Evolutionary conservation across 129 eudicot genomes (phyloP), one percentile per base, ranked within the genome.

Genomic region (Sambucus nigra): DNA sequence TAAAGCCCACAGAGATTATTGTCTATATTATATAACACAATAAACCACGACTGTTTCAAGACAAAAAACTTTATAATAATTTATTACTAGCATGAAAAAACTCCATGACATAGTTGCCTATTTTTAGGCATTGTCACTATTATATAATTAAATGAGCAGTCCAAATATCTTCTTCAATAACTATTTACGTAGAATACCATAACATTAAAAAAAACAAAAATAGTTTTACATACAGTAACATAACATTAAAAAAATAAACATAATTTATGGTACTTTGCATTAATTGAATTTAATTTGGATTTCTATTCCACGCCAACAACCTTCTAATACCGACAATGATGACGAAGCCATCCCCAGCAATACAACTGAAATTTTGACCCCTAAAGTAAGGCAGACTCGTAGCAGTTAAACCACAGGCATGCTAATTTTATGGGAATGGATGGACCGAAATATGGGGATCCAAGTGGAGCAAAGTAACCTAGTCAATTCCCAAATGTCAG

Each of bases 281-380:
- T 42, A 18, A 42, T 42, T 7, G n/a, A 42, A 42, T 42, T 42
- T 13, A 0, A 20, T n/a, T 15, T 42, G 19, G 14, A 16, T 6
- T 42, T 42, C 48, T 1, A 42, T 42, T n/a, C 48, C 48, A 42
- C 14, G 19, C 60, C 39, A 35, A 13, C 16, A 56, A 38, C 39
- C 49, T 17, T 21, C 32, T 38, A 50, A 15, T 40, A 22, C 49
- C 35, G 24, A 40, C 14, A 12, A 3, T 57, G 29, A 40, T 47
- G 23, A 1, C 19, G 56, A 51, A 57, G 63, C 52, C 65, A 59
- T 28, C 56, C 50, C 41, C 64, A 59, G 42, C 45, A 76, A 57
- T 47, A 67, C 67, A 61, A 32, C 55, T 54, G 47, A 64, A 53
- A 50, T 16, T 55, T 52, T n/a, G n/a, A 63, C 57, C 59, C 67